These are phyloP conservation scores for Fusarium sp. DNA, from an alignment of 2,329 filamentous ascomycete species.

Conservation along the genomic window DNA sequence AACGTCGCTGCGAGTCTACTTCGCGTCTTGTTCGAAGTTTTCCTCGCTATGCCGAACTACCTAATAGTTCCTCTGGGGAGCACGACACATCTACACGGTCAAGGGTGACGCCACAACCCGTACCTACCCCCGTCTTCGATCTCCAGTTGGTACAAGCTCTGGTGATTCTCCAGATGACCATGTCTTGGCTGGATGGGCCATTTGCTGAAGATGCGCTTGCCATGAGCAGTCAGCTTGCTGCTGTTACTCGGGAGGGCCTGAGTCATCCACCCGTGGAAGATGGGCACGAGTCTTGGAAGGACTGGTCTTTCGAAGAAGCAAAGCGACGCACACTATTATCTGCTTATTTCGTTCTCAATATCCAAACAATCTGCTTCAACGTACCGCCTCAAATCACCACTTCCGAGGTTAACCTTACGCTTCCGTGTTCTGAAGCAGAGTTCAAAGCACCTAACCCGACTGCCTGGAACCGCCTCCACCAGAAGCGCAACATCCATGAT, in stretches of 20 bases:
- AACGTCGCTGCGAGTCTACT: background rate
- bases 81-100: background rate
- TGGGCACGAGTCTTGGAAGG: background rate
- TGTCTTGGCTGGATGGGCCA: slow-evolving; percentile 1
- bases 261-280: background rate
- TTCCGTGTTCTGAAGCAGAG: background rate
- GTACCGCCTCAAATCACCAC: slow-evolving; percentile 68
- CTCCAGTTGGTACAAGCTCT: background rate
- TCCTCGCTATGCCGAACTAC: background rate
- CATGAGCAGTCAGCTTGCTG: background rate
- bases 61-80: background rate
- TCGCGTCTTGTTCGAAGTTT: background rate
- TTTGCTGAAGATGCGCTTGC: background rate
- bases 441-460: background rate
- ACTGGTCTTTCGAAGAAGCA: background rate
- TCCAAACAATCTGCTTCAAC: slow-evolving; percentile 72
- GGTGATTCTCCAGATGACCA: background rate
- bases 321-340: slow-evolving; percentile 54
- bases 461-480: background rate
- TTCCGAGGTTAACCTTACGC: background rate
- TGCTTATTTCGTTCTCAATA: slow-evolving; percentile 65
- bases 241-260: background rate
- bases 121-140: background rate
- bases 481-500: background rate
- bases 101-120: background rate